A percentile compares a stretch with the other conserved stretches of the same genome.
Conservation (phyloP, 805 yeast species). For the Candida corydali region DNA sequence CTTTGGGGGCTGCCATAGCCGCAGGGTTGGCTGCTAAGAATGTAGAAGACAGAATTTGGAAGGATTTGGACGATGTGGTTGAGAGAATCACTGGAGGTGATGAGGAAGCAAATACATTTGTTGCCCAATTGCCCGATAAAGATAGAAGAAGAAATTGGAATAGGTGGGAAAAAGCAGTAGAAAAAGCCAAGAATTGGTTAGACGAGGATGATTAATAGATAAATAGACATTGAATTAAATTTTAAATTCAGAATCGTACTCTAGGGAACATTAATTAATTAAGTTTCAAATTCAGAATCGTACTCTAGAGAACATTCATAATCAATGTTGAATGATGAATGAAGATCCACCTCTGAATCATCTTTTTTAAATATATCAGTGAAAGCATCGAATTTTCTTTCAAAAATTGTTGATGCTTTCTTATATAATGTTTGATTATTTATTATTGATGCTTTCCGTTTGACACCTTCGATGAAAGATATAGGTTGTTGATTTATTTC, state of each 20-base stretch:
- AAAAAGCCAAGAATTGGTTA: constrained; percentile 80
- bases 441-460: constrained; percentile 18
- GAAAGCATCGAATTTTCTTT: constrained; percentile 17
- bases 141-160: constrained; percentile 62
- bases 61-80: constrained; percentile 64
- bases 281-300: constrained; percentile 12
- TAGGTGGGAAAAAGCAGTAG: constrained; percentile 83
- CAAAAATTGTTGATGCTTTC: constrained; percentile 20
- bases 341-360: constrained; percentile 11
- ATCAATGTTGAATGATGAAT: constrained; percentile 28
- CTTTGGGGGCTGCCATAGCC: constrained; percentile 94
- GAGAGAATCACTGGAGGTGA: constrained; percentile 31
- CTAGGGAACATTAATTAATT: constrained; percentile 9
- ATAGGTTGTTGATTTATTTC: not conserved
- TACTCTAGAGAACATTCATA: constrained; percentile 16
- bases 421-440: constrained; percentile 6
- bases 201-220: constrained; percentile 25
- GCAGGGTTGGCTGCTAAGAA: constrained; percentile 67
- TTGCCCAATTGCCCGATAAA: constrained; percentile 46
- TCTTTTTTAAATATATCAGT: constrained; percentile 5
- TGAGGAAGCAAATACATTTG: constrained; percentile 25
- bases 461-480: constrained; percentile 8
- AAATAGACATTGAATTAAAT: not conserved
- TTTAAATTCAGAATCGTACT: constrained; percentile 18
- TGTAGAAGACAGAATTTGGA: constrained; percentile 63